Evolutionary conservation across 768 basidiomycete species (phyloP), one percentile per base, ranked within the genome.

Genomic region (Mycena polygramma): DNA sequence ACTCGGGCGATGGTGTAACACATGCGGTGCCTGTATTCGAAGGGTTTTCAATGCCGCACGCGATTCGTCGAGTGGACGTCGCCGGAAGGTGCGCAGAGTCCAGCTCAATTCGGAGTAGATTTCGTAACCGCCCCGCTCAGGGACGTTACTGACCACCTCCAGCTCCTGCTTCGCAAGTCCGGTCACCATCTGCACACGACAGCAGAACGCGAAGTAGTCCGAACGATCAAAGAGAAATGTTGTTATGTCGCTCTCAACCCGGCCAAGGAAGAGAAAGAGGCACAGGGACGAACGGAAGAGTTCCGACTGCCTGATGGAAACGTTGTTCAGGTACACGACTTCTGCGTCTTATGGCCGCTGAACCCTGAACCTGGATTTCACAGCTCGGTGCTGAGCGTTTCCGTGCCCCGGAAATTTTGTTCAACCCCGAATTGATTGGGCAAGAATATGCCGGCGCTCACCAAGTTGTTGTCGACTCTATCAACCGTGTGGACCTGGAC

Each of bases 21-120:
- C 98, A 99, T 71, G 95, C 98, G 17, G 98, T 99, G 4, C 98
- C 98, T 5, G 97, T 99, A 20, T 99, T 97, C 76, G 98, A 99
- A 77, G 98, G 98, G 0, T 99, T 99, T 85, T 97, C 96, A 8
- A 98, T 99, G 95, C 96, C 97, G 51, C 97, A 99, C 79, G 97
- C 98, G 48, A 97, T 99, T 73, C 91, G 96, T 49, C 88, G 98
- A 75, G 94, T 99, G 53, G 98, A 99, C 78, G 90, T 99, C 19
- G 98, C 98, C 45, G 98, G 98, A 79, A 89, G 97, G 95, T 94
- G 41, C n/a, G 41, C 54, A 43, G 26, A 54, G 30, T 22, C 13
- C 55, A 66, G 39, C 24, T 7, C n/a, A 30, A 36, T 15, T 49
- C 20, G 35, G 35, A 37, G 41, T 30, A 26, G 22, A n/a, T 37